Evolutionary conservation across 179 eudicot species (phyloP), one percentile per base, ranked within the genome.

Genomic region (Amaranthus tricolor): DNA sequence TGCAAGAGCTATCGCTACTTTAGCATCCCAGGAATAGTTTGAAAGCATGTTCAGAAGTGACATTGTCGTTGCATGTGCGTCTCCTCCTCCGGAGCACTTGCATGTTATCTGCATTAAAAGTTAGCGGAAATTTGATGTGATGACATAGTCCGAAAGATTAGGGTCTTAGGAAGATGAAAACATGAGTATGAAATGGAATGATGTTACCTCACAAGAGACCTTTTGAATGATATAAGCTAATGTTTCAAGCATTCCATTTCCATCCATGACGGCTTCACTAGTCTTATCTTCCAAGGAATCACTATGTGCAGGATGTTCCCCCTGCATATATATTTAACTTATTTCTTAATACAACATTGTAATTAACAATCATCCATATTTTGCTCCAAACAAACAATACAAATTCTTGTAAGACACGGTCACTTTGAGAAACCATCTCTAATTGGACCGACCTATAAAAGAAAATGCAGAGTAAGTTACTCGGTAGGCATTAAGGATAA

Each of bases 1-100:
- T 20, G 91, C 94, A 3, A 94, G 71, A 21, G 91, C 59, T 31
- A 92, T 80, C 66, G 88, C 97, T 16, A 89, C 85, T 63, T 94
- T 94, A 0, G 94, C 97, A 13, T 92, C 97, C 98, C 98, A 94
- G 21, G 90, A 76, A 77, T 92, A 90, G 89, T 76, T 81, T 2
- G 97, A 85, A 10, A 92, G 89, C 84, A 83, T 76, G 88, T 74
- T 74, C 45, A 94, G 82, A 65, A 92, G 78, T 16, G 90, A 84
- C 90, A 94, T 86, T 40, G 97, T 67, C 81, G 93, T 82, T 48
- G 84, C 78, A 54, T 94, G 97, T 0, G 92, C 88, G 53, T 92
- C 97, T 81, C 86, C 93, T 75, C 92, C 97, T 12, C 96, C 87
- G 0, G 94, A 83, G 76, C 97, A 88, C 84, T 90, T 94, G 93